Evolutionary conservation across 768 basidiomycete genomes (phyloP).

Genomic region (Podaxis sp.): DNA sequence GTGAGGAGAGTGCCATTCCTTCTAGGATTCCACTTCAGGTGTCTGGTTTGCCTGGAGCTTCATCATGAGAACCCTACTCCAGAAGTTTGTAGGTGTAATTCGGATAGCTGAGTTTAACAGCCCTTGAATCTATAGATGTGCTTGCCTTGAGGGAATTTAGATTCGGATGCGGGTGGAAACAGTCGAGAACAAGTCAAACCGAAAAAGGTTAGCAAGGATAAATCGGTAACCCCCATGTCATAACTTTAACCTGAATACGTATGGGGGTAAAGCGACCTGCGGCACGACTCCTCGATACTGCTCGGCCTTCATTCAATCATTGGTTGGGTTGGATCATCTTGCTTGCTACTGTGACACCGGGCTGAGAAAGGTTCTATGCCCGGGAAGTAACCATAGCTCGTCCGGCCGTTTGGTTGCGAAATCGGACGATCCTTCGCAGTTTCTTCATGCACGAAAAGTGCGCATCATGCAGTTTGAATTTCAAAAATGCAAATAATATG

Average conservation of each 20-base stretch:
- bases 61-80: conserved; percentile 27
- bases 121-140: conserved; percentile 34
- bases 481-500: neutral
- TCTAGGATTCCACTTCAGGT: conserved; percentile 27
- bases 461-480: neutral
- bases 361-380: neutral
- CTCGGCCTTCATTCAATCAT: conserved; percentile 1
- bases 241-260: conserved; percentile 22
- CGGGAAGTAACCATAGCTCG: neutral
- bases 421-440: neutral
- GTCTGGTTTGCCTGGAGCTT: conserved; percentile 32
- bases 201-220: conserved; percentile 37
- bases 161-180: conserved; percentile 26
- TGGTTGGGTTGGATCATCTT: neutral
- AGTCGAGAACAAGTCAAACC: conserved; percentile 29
- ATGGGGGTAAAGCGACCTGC: conserved; percentile 13
- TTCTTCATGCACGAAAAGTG: no score
- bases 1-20: conserved; percentile 23
- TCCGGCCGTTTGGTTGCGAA: neutral
- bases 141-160: conserved; percentile 35
- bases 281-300: neutral
- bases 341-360: neutral
- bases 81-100: conserved; percentile 24
- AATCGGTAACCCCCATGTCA: conserved; percentile 29
- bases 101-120: conserved; percentile 26